These are phyloP conservation scores for Rhododendron griersonianum DNA, from an alignment of 148 eudicot genomes.

Conservation along the genomic window DNA sequence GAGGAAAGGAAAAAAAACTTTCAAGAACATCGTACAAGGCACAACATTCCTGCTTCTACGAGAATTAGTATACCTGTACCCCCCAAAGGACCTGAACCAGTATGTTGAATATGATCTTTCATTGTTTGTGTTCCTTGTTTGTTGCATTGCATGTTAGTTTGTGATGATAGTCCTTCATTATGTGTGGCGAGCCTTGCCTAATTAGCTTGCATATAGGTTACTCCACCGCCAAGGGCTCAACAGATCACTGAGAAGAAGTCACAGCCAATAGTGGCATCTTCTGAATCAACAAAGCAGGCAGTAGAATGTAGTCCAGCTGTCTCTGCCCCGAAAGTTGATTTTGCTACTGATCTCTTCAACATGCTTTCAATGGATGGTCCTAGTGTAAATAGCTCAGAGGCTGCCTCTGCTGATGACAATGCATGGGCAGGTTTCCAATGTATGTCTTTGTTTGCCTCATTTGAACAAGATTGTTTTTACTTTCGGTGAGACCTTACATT, in stretches of 20 bases:
- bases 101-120: constrained; percentile 25
- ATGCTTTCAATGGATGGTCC: constrained; percentile 88
- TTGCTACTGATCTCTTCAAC: constrained; percentile 84
- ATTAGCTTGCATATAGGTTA: constrained; percentile 36
- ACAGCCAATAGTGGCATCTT: constrained; percentile 38
- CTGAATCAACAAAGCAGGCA: constrained; percentile 49
- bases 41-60: constrained; percentile 33
- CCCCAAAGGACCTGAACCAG: constrained; percentile 70
- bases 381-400: constrained; percentile 53
- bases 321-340: constrained; percentile 73
- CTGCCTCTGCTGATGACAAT: constrained; percentile 63
- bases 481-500: neutral
- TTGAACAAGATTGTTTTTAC: neutral
- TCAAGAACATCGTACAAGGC: constrained; percentile 36
- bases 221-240: constrained; percentile 44
- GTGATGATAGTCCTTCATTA: neutral
- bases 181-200: neutral
- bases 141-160: neutral
- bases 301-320: constrained; percentile 35
- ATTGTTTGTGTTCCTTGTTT: neutral
- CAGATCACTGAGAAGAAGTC: constrained; percentile 38
- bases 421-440: constrained; percentile 96
- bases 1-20: constrained; percentile 57
- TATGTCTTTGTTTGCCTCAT: constrained; percentile 28
- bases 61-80: constrained; percentile 74